These are phyloP conservation scores for Penicillium sp. DNA, from an alignment of 2,329 filamentous ascomycete species.

Conservation along the genomic window DNA sequence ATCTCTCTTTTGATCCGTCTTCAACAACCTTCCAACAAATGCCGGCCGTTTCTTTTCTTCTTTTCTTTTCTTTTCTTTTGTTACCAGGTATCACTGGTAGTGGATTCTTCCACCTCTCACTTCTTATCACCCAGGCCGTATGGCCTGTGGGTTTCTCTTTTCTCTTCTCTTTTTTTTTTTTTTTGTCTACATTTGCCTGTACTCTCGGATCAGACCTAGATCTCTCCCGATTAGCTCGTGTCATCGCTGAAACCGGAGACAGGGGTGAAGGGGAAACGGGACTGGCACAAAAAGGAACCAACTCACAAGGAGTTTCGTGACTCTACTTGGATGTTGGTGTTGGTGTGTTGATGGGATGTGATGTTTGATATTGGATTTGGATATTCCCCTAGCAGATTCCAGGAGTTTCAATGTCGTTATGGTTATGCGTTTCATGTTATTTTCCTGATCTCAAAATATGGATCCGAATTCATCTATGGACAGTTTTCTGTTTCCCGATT, in stretches of 20 bases:
- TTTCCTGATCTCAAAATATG: background rate
- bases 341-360: slow-evolving; percentile 3
- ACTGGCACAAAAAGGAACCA: slow-evolving; percentile 2
- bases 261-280: background rate
- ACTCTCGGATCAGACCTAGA: background rate
- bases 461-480: background rate
- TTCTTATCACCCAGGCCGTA: background rate
- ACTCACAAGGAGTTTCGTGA: background rate
- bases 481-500: background rate
- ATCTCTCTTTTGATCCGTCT: slow-evolving; percentile 1
- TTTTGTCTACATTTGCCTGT: background rate
- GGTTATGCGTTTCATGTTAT: slow-evolving; percentile 10
- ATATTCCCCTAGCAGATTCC: slow-evolving; percentile 7
- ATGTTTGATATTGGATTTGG: slow-evolving; percentile 7
- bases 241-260: background rate
- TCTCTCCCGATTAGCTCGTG: background rate
- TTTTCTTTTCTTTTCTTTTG: slow-evolving; percentile 1
- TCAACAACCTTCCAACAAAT: slow-evolving; percentile 4
- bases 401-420: slow-evolving; percentile 11
- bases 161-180: background rate
- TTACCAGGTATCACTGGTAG: slow-evolving; percentile 1
- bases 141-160: background rate
- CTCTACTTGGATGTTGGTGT: background rate
- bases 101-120: background rate
- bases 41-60: slow-evolving; percentile 10